Conservation (phyloP, 2,329 filamentous ascomycete genomes). For the Aspergillus sp. region DNA sequence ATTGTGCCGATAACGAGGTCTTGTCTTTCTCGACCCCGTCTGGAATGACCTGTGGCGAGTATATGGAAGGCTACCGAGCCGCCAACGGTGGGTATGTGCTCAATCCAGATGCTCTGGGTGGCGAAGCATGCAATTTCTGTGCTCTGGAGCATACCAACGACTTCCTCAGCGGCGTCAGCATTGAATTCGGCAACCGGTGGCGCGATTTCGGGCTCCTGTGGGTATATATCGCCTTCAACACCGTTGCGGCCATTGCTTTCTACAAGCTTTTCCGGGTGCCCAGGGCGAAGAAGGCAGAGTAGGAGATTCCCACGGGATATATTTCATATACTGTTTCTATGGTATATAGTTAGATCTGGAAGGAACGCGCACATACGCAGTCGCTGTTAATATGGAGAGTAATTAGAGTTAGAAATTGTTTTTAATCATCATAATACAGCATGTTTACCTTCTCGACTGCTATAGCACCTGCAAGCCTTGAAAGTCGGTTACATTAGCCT, state of each 20-base stretch:
- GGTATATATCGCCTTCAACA: constrained; percentile 59
- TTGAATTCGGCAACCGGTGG: constrained; percentile 61
- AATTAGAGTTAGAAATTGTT: no score
- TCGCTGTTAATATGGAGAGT: no score
- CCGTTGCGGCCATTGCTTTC: constrained; percentile 49
- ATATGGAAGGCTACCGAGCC: constrained; percentile 54
- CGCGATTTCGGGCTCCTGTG: constrained; percentile 67
- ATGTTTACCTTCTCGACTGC: no score
- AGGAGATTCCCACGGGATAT: no score
- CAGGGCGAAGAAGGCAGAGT: constrained; percentile 4
- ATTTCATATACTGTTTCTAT: no score
- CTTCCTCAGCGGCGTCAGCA: constrained; percentile 43
- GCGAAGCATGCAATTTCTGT: constrained; percentile 53
- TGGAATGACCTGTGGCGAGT: constrained; percentile 59
- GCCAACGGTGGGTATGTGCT: constrained; percentile 55
- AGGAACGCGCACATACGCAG: no score
- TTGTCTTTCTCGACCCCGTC: constrained; percentile 61
- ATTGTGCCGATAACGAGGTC: constrained; percentile 70
- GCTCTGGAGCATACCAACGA: constrained; percentile 36
- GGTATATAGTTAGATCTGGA: no score
- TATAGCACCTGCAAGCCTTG: no score
- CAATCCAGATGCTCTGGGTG: constrained; percentile 45
- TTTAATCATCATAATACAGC: no score
- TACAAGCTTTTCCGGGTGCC: constrained; percentile 40
- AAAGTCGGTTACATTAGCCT: no score